phyloP scores from a whole-genome alignment of 345 rosid genomes.

The Eucalyptus marginata region DNA sequence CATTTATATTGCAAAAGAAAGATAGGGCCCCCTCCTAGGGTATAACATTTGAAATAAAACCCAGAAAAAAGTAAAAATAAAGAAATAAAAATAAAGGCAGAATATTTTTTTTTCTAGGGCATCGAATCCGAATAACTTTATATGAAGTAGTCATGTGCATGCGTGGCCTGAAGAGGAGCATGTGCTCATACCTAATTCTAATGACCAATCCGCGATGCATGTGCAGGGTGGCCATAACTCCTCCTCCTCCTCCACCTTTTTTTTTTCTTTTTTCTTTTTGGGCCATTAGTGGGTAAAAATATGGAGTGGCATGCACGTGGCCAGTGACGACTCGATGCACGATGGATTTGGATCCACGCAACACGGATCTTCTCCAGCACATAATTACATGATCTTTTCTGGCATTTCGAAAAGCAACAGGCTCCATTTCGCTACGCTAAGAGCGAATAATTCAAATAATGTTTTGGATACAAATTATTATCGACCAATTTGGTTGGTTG shows the following conservation, averaged over 20 bases:
- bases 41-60: neutral
- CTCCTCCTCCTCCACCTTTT: neutral
- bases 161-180: neutral
- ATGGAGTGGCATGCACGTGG: neutral
- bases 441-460: too few species aligned
- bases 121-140: neutral
- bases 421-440: too few species aligned
- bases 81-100: neutral
- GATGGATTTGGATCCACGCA: neutral
- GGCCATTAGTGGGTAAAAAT: neutral
- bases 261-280: rapidly evolving
- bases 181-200: neutral
- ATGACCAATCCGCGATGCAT: neutral
- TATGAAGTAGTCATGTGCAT: neutral
- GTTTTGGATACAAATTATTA: neutral
- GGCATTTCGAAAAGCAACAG: too few species aligned
- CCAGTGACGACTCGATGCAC: neutral
- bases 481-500: neutral
- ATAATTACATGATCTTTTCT: neutral
- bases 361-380: neutral
- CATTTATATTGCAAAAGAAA: neutral
- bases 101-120: neutral
- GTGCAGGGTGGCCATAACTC: neutral
- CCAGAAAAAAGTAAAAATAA: neutral
- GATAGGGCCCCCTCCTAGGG: neutral